phyloP scores from a whole-genome alignment of 2,329 filamentous ascomycete genomes.

The Stagonosporopsis vannaccii region DNA sequence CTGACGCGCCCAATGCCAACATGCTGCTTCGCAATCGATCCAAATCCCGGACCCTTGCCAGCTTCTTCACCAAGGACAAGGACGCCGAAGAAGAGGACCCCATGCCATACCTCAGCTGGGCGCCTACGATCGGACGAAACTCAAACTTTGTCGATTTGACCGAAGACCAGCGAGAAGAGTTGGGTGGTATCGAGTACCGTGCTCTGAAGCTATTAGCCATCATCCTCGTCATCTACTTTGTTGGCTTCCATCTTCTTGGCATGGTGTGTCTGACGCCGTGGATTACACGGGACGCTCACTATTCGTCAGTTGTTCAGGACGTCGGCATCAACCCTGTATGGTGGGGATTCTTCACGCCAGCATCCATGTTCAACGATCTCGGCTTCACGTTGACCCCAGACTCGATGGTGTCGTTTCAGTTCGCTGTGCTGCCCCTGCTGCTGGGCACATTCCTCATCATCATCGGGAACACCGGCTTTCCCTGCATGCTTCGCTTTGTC shows the following conservation, averaged over 20 bases:
- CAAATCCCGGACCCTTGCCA: slow-evolving; percentile 63
- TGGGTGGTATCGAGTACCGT: slow-evolving; percentile 96
- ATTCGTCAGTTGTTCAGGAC: slow-evolving; percentile 65
- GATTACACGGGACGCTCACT: slow-evolving; percentile 71
- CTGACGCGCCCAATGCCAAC: slow-evolving; percentile 18
- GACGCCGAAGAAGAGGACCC: slow-evolving; percentile 61
- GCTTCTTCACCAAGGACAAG: slow-evolving; percentile 64
- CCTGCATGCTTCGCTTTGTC: slow-evolving; percentile 89
- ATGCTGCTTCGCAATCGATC: slow-evolving; percentile 38
- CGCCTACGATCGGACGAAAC: slow-evolving; percentile 90
- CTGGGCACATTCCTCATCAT: slow-evolving; percentile 86
- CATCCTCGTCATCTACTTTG: slow-evolving; percentile 79
- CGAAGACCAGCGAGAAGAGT: slow-evolving; percentile 89
- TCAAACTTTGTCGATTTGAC: slow-evolving; percentile 89
- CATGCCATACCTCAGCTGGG: slow-evolving; percentile 92
- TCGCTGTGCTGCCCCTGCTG: slow-evolving; percentile 76
- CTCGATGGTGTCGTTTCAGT: slow-evolving; percentile 90
- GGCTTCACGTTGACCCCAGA: slow-evolving; percentile 91
- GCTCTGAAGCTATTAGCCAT: slow-evolving; percentile 84
- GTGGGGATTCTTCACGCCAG: slow-evolving; percentile 93
- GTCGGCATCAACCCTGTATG: slow-evolving; percentile 73
- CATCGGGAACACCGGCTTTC: slow-evolving; percentile 94
- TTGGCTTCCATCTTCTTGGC: slow-evolving; percentile 81
- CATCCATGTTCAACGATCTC: slow-evolving; percentile 92
- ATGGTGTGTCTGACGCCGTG: slow-evolving; percentile 79